Percentiles rank a stretch among this genome's conserved stretches.
phyloP scores from a whole-genome alignment of 2,329 filamentous ascomycete genomes.

The Aspergillus uvarum region DNA sequence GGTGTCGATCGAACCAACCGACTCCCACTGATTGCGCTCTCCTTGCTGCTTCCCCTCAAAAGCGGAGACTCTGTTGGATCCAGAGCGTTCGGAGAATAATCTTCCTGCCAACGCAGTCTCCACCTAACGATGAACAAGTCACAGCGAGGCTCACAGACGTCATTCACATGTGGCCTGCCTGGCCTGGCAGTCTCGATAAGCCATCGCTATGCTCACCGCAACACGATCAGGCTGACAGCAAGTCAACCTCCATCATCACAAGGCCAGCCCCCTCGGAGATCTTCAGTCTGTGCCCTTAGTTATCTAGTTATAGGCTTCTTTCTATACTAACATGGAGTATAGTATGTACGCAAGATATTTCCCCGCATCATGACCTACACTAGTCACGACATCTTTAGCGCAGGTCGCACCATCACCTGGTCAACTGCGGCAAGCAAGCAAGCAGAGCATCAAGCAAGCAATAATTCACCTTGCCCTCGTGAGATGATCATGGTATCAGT shows the following conservation, averaged over 20 bases:
- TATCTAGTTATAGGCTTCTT: not conserved
- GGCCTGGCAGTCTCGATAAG: not conserved
- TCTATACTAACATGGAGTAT: too few relatives aligned
- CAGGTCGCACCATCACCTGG: slow-evolving; percentile 7
- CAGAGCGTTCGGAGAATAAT: not conserved
- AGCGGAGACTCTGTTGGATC: not conserved
- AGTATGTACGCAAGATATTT: too few relatives aligned
- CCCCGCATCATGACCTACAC: not conserved
- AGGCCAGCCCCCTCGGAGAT: not conserved
- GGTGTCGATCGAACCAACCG: not conserved
- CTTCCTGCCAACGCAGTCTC: not conserved
- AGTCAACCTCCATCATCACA: not conserved
- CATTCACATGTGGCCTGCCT: not conserved
- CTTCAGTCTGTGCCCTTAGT: not conserved
- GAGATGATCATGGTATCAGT: slow-evolving; percentile 2
- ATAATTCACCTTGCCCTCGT: not conserved
- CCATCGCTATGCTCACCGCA: not conserved
- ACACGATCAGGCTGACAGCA: not conserved
- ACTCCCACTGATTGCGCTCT: not conserved
- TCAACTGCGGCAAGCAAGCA: not conserved
- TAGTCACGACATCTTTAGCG: slow-evolving; percentile 9
- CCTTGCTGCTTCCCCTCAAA: not conserved
- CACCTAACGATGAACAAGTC: not conserved
- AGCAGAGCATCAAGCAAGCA: not conserved
- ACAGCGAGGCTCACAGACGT: not conserved